Percentiles rank a stretch among this genome's conserved stretches.
Conservation (phyloP, 2,329 filamentous ascomycete genomes). For the Trichoderma lentiforme region DNA sequence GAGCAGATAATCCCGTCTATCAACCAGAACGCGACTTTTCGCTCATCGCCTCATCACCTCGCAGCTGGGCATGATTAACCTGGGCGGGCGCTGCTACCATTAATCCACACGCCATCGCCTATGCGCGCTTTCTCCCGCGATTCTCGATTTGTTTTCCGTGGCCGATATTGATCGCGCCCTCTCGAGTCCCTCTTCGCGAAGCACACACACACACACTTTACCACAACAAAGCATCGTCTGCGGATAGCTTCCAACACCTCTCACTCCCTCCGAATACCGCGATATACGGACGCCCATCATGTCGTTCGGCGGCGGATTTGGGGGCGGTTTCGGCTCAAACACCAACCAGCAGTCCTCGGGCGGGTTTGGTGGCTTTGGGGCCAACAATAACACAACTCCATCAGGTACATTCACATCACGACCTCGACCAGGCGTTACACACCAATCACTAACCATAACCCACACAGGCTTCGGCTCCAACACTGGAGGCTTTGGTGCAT, state of each 20-base stretch:
- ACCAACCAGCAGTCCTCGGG: slow-evolving; percentile 36
- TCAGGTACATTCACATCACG: slow-evolving; percentile 48
- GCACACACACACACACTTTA: not conserved
- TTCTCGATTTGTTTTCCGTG: slow-evolving; percentile 8
- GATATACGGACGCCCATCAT: slow-evolving; percentile 35
- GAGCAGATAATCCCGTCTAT: not conserved
- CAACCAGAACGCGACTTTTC: slow-evolving; percentile 15
- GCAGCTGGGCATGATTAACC: slow-evolving; percentile 23
- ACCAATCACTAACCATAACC: slow-evolving; percentile 26
- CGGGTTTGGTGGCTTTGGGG: slow-evolving; percentile 58
- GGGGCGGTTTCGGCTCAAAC: slow-evolving; percentile 56
- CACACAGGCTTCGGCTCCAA: slow-evolving; percentile 34
- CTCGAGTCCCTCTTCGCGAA: slow-evolving; percentile 5
- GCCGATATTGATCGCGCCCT: slow-evolving; percentile 9
- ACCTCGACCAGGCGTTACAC: slow-evolving; percentile 21
- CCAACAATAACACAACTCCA: slow-evolving; percentile 39
- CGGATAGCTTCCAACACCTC: slow-evolving; percentile 17
- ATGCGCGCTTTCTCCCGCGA: slow-evolving; percentile 13
- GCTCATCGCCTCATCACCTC: slow-evolving; percentile 14
- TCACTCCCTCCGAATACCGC: slow-evolving; percentile 22
- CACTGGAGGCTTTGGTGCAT: slow-evolving; percentile 43
- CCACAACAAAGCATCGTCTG: slow-evolving; percentile 9
- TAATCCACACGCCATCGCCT: not conserved
- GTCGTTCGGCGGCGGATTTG: slow-evolving; percentile 54
- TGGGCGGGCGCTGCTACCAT: not conserved